Base-by-base conservation (phyloP, 257 asterid genomes). In the Nicotiana tomentosiformis region DNA sequence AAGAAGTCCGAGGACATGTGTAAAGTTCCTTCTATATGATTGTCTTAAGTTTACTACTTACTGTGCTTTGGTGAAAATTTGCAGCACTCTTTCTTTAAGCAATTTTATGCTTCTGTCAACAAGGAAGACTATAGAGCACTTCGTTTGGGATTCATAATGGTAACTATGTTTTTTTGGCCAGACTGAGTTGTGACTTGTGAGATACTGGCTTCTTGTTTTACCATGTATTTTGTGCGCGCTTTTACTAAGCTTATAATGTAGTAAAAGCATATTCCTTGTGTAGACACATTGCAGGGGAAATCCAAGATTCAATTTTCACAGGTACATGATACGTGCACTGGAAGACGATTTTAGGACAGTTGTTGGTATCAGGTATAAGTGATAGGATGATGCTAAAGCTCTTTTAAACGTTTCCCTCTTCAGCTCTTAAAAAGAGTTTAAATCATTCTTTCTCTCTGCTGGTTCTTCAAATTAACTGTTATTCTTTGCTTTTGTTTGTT, bases 261-360 rank as follows among this genome's bases (percentile, higher is more conserved):
- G 77, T 23, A 65, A 61, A 78, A 68, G 69, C 83, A 77, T 80
- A 62, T 84, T 83, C 30, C 72, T 79, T n/a, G 69, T 76, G 39
- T 82, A 96, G 99, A 92, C 97, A 60, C 99, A 96, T 87, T 94
- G 98, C 90, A 89, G 88, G 88, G 92, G 96, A 79, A 94, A 91
- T 85, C 97, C 94, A 14, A 96, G 92, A 88, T 94, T 96, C 86
- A 91, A 96, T 90, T 96, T 96, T 83, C 97, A 96, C 87, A 91
- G 93, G 85, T 96, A 96, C 87, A 94, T 96, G 98, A 89, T 93
- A 32, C 99, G 98, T 78, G 98, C 99, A 60, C 83, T 96, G 33
- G 99, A 96, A 93, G 98, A 86, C 60, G 99, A 96, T 92, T 96
- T 96, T 87, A 94, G 88, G 87, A 89, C 32, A 77, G 99, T 96